Base-by-base conservation (phyloP, 2,329 filamentous ascomycete species). In the Cercospora sp. region DNA sequence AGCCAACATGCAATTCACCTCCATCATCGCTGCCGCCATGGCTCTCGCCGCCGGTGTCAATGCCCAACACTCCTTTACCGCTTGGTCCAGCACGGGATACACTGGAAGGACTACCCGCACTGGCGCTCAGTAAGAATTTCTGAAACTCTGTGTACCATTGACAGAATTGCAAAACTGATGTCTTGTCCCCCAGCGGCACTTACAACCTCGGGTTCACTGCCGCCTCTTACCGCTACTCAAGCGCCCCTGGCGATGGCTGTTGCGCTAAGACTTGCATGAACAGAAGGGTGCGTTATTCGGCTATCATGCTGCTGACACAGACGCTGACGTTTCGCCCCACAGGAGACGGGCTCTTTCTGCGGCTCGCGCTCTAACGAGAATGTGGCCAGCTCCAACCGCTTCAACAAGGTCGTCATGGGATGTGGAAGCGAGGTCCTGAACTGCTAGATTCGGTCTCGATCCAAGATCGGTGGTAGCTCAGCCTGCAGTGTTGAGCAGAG, bases 351-450 rank as follows among this genome's bases (percentile, higher is more conserved):
- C 23, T 48, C 36, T 18, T 62, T 62, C 60, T 62, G 60, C n/a
- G 20, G 28, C 4, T 6, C 36, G 12, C 36, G 60, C 20, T n/a
- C 10, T 2, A 62, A 62, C 3, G 12, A 28, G 5, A 45, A 62
- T 31, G 60, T 62, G 1, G 60, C 60, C 30, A 45, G 20, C 23
- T 16, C 12, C 13, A 62, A 62, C 60, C 36, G 60, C 28, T 62
- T 62, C 60, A 62, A 62, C 42, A 62, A 62, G 26, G 60, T 62
- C 16, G 18, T 62, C 28, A 62, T 62, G 60, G 60, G 60, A 18
- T 62, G 60, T 8, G 60, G 20, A 1, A 28, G 16, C 3, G 23
- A 13, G 7, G 23, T 48, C 4, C 42, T 62, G 18, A 62, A 48
- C 42, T 62, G 60, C 60, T 62, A 62, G 60, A 61, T n/a, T 5